These are phyloP conservation scores for Boeremia exigua DNA, from an alignment of 2,329 filamentous ascomycete species.

Conservation along the genomic window DNA sequence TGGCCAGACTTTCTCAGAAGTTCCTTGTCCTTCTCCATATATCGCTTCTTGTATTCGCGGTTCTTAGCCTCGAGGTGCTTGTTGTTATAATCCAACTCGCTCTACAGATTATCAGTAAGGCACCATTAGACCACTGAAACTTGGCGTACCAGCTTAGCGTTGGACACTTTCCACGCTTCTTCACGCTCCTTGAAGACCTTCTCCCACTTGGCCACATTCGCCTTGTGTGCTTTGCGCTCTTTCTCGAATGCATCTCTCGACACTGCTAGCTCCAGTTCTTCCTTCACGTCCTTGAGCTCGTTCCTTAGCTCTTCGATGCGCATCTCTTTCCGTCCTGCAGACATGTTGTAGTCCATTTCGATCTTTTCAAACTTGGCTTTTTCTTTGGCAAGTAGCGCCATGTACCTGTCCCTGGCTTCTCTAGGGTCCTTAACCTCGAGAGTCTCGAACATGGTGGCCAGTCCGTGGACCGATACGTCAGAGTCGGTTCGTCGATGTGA, in stretches of 20 bases:
- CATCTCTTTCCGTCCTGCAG: constrained; percentile 33
- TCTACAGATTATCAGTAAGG: constrained; percentile 19
- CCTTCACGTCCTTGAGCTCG: constrained; percentile 29
- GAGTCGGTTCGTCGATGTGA: constrained; percentile 46
- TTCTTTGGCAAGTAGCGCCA: constrained; percentile 52
- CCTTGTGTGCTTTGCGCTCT: constrained; percentile 37
- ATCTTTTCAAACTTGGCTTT: constrained; percentile 49
- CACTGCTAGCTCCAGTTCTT: constrained; percentile 31
- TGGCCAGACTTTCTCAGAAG: constrained; percentile 26
- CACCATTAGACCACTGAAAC: not conserved
- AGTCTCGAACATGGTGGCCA: constrained; percentile 75
- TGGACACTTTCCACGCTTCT: constrained; percentile 34
- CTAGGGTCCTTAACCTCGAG: constrained; percentile 62
- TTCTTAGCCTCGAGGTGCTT: constrained; percentile 36
- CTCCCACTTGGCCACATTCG: constrained; percentile 43
- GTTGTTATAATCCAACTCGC: constrained; percentile 30
- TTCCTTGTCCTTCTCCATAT: constrained; percentile 33
- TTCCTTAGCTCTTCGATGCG: constrained; percentile 42
- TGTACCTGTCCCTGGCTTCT: constrained; percentile 52
- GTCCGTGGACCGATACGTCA: constrained; percentile 48
- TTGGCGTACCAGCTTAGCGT: constrained; percentile 34
- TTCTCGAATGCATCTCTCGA: constrained; percentile 39
- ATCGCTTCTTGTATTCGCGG: constrained; percentile 34
- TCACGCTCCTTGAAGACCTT: constrained; percentile 40
- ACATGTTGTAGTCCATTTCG: constrained; percentile 72